Evolutionary conservation across 805 yeast genomes (phyloP), one percentile per base, ranked within the genome.

Genomic region (Sugiyamaella valdiviana): DNA sequence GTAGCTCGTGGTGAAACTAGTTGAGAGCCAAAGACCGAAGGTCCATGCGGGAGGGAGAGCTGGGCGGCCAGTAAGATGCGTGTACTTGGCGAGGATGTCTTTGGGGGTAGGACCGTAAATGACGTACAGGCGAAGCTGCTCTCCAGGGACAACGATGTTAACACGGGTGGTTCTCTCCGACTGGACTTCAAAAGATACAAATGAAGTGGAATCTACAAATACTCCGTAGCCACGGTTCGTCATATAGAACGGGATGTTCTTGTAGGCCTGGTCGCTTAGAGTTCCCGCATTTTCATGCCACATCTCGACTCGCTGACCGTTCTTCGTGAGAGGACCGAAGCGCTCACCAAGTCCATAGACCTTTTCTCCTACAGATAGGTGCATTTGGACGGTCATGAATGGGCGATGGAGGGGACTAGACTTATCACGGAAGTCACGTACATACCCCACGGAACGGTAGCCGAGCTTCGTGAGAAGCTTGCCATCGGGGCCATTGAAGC

Each of bases 221-320:
- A 68, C 59, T 10, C 70, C 72, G 52, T 68, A 68, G 2, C 72
- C 72, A 35, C 63, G 52, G 42, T 50, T 56, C 9, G 70, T 61
- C 39, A 68, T 29, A 50, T 60, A 68, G 48, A 68, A 66, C 5
- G 72, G 72, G 15, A 68, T 56, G 39, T 66, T 65, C 54, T 68
- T 68, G 57, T 68, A 68, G 6, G 67, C 58, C 58, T 65, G 63
- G 48, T 68, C 69, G 6, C 67, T 60, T 1, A 67, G 63, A 41
- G 71, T 68, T 17, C 72, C 71, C 35, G 70, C 72, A 46, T 68
- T 71, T 42, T 63, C 68, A 44, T 68, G 64, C 70, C 70, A 68
- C 48, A 65, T 61, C 41, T 68, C 70, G 26, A 68, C 63, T 19
- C 63, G 50, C 55, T 68, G 72, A 10, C 72, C 72, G 51, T 68